Evolutionary conservation across 345 rosid species (phyloP).

Genomic region (Streptanthus diversifolius): DNA sequence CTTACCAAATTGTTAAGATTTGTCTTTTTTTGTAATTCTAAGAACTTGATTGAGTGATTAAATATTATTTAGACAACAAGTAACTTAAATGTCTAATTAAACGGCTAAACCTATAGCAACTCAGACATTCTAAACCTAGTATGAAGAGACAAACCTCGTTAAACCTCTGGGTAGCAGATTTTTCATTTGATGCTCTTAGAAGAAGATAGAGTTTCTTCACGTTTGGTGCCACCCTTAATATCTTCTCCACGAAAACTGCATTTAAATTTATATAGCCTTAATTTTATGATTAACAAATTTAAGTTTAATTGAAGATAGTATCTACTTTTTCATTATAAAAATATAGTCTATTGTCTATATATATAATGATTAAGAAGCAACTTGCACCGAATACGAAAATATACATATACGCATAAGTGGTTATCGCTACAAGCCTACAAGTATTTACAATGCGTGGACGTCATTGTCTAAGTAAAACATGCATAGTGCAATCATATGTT

Average conservation of each 20-base stretch:
- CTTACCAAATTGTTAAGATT: background rate
- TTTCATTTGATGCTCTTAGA: slow-evolving; percentile 60
- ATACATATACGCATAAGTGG: background rate
- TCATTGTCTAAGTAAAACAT: background rate
- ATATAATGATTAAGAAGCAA: background rate
- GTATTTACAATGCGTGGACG: background rate
- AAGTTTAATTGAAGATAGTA: background rate
- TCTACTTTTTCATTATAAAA: background rate
- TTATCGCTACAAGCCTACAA: background rate
- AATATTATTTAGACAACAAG: background rate
- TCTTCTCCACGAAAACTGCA: slow-evolving; percentile 80
- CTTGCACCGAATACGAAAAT: background rate
- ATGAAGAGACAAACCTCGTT: slow-evolving; percentile 49
- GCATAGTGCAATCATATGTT: background rate
- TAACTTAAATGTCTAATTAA: too few species aligned
- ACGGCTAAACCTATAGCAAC: background rate
- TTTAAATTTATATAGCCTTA: background rate
- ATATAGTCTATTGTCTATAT: background rate
- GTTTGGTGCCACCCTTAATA: slow-evolving; percentile 73
- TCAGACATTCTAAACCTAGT: background rate
- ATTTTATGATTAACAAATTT: background rate
- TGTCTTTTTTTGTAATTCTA: background rate
- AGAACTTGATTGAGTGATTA: background rate
- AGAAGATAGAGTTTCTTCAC: slow-evolving; percentile 79
- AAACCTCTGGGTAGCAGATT: slow-evolving; percentile 58